These are phyloP conservation scores for Chionographis japonica DNA, from an alignment of 106 monocot species.

Conservation along the genomic window DNA sequence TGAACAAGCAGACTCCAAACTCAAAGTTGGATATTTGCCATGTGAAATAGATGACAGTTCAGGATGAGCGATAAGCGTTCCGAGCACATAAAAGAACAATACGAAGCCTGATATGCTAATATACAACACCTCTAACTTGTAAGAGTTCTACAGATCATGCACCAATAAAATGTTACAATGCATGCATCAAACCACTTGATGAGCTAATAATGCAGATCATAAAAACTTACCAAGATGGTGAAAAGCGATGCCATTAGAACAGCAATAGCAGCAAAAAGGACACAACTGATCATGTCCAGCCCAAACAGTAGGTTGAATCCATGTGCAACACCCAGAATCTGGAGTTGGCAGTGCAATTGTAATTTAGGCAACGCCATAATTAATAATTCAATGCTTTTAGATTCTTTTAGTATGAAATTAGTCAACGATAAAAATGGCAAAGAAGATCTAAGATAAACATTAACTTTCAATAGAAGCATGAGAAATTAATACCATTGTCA, in stretches of 20 bases:
- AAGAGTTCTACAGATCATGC: slow-evolving; percentile 8
- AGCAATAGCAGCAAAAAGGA: slow-evolving; percentile 11
- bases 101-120: slow-evolving; percentile 18
- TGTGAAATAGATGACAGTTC: slow-evolving; percentile 13
- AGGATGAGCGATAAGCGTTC: slow-evolving; percentile 16
- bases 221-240: slow-evolving; percentile 15
- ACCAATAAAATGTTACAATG: too few species aligned
- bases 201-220: background rate
- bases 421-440: too few species aligned
- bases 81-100: slow-evolving; percentile 29
- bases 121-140: slow-evolving; percentile 13
- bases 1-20: slow-evolving; percentile 17
- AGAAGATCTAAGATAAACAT: too few species aligned
- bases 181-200: background rate
- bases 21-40: slow-evolving; percentile 14
- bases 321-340: slow-evolving; percentile 42
- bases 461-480: too few species aligned
- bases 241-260: slow-evolving; percentile 6
- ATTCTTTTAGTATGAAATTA: too few species aligned
- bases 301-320: slow-evolving; percentile 18
- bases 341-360: background rate
- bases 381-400: too few species aligned
- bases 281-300: slow-evolving; percentile 12
- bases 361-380: background rate
- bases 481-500: slow-evolving; percentile 26